A percentile compares a stretch with the other conserved stretches of the same genome.
phyloP scores from a whole-genome alignment of 495 filamentous ascomycete genomes.

The Aspergillus nidulans region DNA sequence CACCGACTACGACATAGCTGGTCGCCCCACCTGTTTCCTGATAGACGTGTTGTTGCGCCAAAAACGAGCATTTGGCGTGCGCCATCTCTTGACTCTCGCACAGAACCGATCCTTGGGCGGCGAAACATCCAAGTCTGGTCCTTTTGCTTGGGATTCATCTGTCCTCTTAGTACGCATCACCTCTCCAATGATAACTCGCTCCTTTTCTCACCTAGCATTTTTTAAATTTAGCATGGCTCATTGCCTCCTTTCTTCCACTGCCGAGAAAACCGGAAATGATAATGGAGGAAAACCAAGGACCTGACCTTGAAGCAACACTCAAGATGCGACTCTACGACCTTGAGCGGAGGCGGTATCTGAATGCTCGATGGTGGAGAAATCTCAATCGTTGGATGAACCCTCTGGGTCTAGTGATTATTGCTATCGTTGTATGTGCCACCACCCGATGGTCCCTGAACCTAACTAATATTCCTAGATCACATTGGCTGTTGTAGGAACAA shows the following conservation, averaged over 20 bases:
- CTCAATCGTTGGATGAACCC: conserved; percentile 84
- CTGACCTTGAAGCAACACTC: conserved; percentile 41
- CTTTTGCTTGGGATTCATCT: conserved; percentile 85
- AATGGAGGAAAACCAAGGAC: conserved; percentile 22
- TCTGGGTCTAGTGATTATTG: conserved; percentile 72
- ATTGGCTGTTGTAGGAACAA: conserved; percentile 55
- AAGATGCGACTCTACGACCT: conserved; percentile 40
- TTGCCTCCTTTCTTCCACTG: conserved; percentile 77
- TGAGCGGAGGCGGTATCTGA: conserved; percentile 66
- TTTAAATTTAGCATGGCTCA: conserved; percentile 56
- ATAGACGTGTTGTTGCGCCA: conserved; percentile 44
- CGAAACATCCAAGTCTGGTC: conserved; percentile 78
- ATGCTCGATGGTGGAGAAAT: conserved; percentile 88
- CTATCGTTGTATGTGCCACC: conserved; percentile 59
- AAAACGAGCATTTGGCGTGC: conserved; percentile 55
- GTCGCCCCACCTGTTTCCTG: conserved; percentile 70
- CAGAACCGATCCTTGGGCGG: conserved; percentile 53
- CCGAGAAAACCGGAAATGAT: conserved; percentile 49
- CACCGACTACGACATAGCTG: conserved; percentile 49
- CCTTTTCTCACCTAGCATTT: background rate
- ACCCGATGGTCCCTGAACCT: background rate
- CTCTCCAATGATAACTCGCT: conserved; percentile 36
- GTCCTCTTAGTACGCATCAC: conserved; percentile 64
- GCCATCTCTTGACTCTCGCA: conserved; percentile 62
- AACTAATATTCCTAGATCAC: conserved; percentile 41